Conservation (phyloP, 2,329 filamentous ascomycete species). For the Mycosphaerella sp. region DNA sequence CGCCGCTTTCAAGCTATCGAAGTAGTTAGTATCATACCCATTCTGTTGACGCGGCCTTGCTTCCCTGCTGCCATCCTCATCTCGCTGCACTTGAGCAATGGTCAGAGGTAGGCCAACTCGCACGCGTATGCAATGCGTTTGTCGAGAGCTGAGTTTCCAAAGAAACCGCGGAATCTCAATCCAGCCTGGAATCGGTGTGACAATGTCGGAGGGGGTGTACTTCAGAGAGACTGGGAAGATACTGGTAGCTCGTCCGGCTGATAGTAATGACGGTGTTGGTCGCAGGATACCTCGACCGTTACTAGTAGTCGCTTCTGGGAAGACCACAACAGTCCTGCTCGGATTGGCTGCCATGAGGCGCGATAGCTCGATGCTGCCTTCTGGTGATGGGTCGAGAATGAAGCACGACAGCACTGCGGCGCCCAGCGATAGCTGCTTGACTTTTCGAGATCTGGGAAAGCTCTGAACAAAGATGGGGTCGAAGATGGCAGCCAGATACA, state of each 20-base stretch:
- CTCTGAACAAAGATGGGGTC: constrained; percentile 88
- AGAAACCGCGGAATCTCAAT: constrained; percentile 62
- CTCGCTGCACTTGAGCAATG: constrained; percentile 32
- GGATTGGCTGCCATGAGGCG: constrained; percentile 62
- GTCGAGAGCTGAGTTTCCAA: constrained; percentile 77
- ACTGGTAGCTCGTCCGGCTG: constrained; percentile 59
- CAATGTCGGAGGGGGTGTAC: constrained; percentile 83
- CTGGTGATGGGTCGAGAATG: constrained; percentile 16
- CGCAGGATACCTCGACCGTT: constrained; percentile 88
- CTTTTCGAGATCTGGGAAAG: constrained; percentile 60
- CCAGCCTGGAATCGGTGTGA: constrained; percentile 72
- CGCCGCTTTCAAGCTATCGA: constrained; percentile 40
- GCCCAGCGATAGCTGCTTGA: constrained; percentile 71
- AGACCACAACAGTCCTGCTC: constrained; percentile 71
- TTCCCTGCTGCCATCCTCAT: constrained; percentile 25
- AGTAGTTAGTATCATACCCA: constrained; percentile 42
- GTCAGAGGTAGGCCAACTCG: constrained; percentile 72
- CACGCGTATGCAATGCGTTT: constrained; percentile 84
- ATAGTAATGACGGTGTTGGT: constrained; percentile 69
- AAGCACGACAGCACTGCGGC: constrained; percentile 61
- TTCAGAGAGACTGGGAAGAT: constrained; percentile 89
- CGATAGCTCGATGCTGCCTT: constrained; percentile 32
- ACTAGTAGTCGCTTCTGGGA: constrained; percentile 90
- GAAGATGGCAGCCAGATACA: constrained; percentile 94
- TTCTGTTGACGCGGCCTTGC: constrained; percentile 20